Evolutionary conservation across 75 land plant species (phyloP), one percentile per base, ranked within the genome.

Genomic region (Pinus tabuliformis): DNA sequence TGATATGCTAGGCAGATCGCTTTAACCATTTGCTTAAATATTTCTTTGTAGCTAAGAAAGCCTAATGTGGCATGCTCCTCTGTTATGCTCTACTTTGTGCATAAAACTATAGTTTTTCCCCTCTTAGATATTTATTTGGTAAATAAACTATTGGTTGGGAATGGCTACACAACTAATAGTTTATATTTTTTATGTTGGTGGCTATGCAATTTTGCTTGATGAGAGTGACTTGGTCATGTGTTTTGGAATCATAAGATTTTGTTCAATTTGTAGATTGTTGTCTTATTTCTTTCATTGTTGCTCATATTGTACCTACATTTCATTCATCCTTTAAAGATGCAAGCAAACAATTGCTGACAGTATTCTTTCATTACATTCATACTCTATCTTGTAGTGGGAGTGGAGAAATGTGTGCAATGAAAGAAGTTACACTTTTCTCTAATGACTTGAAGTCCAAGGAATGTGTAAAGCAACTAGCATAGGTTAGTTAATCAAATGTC

Each of bases 351-450:
- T 33, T 36, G 68, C 36, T 64, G n/a, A 64, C 39, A 24, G n/a
- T 3, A n/a, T 68, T 42, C 22, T 49, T 49, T 49, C 54, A 49
- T 49, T 49, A 49, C 54, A 11, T 49, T 49, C 49, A 15, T 39
- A 36, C 12, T 68, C 17, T 42, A 68, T 68, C 18, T 82, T 80
- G 65, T 91, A 96, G 99, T 85, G 92, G 88, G 76, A 92, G 70
- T 78, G 99, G 99, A 52, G 90, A 90, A 72, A 88, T 96, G 90
- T 96, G 99, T 89, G 99, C 99, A 59, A 96, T 96, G 78, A 96
- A 96, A 61, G 99, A 96, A 80, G 97, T 96, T 54, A 85, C 73
- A 42, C 80, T 91, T 57, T 85, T 91, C 74, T 82, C 82, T 60
- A 97, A 94, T 86, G 96, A 96, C 87, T 74, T 73, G 61, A 83